Percentiles rank a stretch among this genome's conserved stretches.
Conservation (phyloP, 306 rosid species). For the Prosopis cineraria region DNA sequence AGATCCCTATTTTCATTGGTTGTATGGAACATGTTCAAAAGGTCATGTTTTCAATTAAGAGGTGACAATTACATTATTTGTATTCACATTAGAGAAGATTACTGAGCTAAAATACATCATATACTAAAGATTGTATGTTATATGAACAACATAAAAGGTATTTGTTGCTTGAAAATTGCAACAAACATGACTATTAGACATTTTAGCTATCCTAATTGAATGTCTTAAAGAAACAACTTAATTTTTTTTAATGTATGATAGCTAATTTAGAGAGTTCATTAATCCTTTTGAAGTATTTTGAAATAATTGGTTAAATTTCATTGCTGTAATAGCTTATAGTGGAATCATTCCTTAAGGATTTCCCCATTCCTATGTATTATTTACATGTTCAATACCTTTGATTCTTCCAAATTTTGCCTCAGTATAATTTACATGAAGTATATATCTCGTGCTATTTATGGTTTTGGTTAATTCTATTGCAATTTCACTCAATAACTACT, state of each 20-base stretch:
- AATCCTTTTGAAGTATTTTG: not conserved
- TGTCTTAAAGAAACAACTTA: conserved; percentile 12
- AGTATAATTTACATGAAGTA: not conserved
- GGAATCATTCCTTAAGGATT: conserved; percentile 3
- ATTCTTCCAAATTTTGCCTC: conserved; percentile 4
- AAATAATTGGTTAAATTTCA: not conserved
- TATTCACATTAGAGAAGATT: conserved; percentile 10
- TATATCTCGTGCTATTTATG: not conserved
- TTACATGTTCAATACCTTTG: conserved; percentile 16
- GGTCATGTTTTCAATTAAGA: not conserved
- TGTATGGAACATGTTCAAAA: not conserved
- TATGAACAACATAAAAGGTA: not conserved
- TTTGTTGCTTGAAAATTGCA: not conserved
- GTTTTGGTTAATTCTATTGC: not conserved
- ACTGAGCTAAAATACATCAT: conserved; percentile 1
- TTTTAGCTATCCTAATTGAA: not conserved
- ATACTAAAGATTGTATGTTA: not conserved
- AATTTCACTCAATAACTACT: not conserved
- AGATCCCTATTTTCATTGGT: not conserved
- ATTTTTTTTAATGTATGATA: conserved; percentile 12
- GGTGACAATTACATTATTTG: not conserved
- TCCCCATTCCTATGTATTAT: not conserved
- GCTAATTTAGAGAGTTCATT: not conserved
- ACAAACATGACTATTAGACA: not conserved
- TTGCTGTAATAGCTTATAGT: conserved; percentile 11